Percentiles rank a stretch among this genome's conserved stretches.
phyloP scores from a whole-genome alignment of 1,139 yeast genomes.

The Yueomyces sp. region DNA sequence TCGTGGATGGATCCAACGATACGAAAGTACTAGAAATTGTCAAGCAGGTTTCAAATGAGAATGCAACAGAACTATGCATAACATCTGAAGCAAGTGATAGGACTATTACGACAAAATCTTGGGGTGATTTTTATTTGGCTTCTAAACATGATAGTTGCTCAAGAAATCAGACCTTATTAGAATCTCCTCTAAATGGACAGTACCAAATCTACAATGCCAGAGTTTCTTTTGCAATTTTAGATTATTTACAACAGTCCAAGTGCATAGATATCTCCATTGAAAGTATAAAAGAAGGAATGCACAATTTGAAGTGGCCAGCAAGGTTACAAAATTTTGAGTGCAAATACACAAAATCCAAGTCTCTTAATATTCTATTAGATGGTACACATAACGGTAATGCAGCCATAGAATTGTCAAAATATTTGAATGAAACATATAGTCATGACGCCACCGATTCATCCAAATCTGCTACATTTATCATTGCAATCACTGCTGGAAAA shows the following conservation, averaged over 20 bases:
- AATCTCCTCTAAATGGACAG: slow-evolving; percentile 46
- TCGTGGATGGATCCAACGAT: slow-evolving; percentile 60
- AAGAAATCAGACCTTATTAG: neutral
- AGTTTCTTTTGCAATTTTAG: slow-evolving; percentile 51
- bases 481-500: slow-evolving; percentile 72
- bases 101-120: slow-evolving; percentile 24
- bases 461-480: slow-evolving; percentile 42
- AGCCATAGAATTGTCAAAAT: slow-evolving; percentile 50
- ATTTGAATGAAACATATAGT: slow-evolving; percentile 22
- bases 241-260: slow-evolving; percentile 19
- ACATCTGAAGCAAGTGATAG: slow-evolving; percentile 12
- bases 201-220: slow-evolving; percentile 64
- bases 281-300: slow-evolving; percentile 38
- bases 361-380: slow-evolving; percentile 44
- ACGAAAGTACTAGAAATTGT: slow-evolving; percentile 34
- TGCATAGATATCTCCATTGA: slow-evolving; percentile 18
- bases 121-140: slow-evolving; percentile 14
- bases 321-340: slow-evolving; percentile 37
- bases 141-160: no score
- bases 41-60: slow-evolving; percentile 20
- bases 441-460: slow-evolving; percentile 2
- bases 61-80: slow-evolving; percentile 15
- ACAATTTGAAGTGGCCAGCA: slow-evolving; percentile 46
- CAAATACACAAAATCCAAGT: slow-evolving; percentile 11
- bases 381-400: slow-evolving; percentile 93